Evolutionary conservation across 1,284 basidiomycete species (phyloP), one percentile per base, ranked within the genome.

Genomic region (Sanghuangporus baumii): DNA sequence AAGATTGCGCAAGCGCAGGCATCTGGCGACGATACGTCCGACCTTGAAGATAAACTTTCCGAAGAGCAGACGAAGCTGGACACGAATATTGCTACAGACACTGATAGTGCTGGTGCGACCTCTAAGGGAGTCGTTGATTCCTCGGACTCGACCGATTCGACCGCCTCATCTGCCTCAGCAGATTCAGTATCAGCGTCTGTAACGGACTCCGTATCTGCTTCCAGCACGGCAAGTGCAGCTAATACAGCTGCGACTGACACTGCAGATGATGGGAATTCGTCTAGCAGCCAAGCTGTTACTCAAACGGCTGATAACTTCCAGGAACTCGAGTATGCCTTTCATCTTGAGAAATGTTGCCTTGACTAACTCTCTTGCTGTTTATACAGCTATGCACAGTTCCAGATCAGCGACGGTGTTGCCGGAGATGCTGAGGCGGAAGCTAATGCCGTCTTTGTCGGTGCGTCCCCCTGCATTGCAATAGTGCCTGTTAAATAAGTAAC

Each of bases 381-480:
- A 2, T 36, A 12, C 63, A 78, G 76, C 67, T 79, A 79, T 63
- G 70, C 73, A 23, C 70, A 73, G 38, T 79, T 62, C 43, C 60
- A 81, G 69, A 81, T 81, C 62, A 80, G 78, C 6, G 74, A 77
- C 65, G 78, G 78, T 31, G 71, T 72, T 6, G 77, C 71, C 8
- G 79, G 79, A 6, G 71, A 75, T 46, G 79, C 79, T 0, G 61
- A 73, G 59, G 76, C 76, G 0, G 64, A 78, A 62, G 79, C 79
- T 2, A 74, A 76, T 63, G 77, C 77, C 8, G 74, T 79, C 55
- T 79, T 80, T 67, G 74, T 77, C 40, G 67, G 57, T 48, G 18
- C 41, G 80, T 75, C 78, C 79, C 68, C 79, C 80, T 61, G 79
- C 77, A 71, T 6, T 75, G 71, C 12, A 78, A 78, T 6, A 70